Conservation (phyloP, 2,329 filamentous ascomycete species). For the Clonostachys rosea region DNA sequence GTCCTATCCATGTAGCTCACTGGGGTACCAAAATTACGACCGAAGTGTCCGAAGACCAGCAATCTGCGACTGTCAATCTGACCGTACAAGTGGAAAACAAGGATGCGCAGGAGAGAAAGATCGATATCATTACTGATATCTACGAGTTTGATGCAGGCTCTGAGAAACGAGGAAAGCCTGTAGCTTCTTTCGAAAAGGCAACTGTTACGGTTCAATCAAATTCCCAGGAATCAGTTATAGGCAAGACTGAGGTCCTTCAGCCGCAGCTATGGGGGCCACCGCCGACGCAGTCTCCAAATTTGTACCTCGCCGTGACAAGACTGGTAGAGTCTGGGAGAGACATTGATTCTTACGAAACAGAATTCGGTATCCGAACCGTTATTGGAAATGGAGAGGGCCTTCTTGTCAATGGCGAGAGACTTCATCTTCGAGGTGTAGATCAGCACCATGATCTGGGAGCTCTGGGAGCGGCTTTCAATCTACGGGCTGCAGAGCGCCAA, state of each 20-base stretch:
- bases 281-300: slow-evolving; percentile 36
- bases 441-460: slow-evolving; percentile 47
- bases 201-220: slow-evolving; percentile 1
- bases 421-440: slow-evolving; percentile 40
- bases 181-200: neutral
- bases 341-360: slow-evolving; percentile 41
- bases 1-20: slow-evolving; percentile 39
- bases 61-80: slow-evolving; percentile 34
- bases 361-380: slow-evolving; percentile 42
- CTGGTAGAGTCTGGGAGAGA: slow-evolving; percentile 15
- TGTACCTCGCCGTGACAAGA: slow-evolving; percentile 40
- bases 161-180: neutral
- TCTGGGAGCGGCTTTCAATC: slow-evolving; percentile 44
- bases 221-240: neutral
- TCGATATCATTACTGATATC: slow-evolving; percentile 1
- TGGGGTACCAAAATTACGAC: slow-evolving; percentile 45
- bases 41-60: slow-evolving; percentile 31
- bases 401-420: slow-evolving; percentile 35
- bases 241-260: slow-evolving; percentile 10
- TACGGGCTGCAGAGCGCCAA: slow-evolving; percentile 39
- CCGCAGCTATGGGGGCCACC: slow-evolving; percentile 42
- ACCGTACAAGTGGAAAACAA: slow-evolving; percentile 39
- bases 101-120: neutral
- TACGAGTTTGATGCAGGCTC: slow-evolving; percentile 1
- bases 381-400: slow-evolving; percentile 33